These are phyloP conservation scores for Allium sativum DNA, from an alignment of 106 monocot genomes.

Conservation along the genomic window DNA sequence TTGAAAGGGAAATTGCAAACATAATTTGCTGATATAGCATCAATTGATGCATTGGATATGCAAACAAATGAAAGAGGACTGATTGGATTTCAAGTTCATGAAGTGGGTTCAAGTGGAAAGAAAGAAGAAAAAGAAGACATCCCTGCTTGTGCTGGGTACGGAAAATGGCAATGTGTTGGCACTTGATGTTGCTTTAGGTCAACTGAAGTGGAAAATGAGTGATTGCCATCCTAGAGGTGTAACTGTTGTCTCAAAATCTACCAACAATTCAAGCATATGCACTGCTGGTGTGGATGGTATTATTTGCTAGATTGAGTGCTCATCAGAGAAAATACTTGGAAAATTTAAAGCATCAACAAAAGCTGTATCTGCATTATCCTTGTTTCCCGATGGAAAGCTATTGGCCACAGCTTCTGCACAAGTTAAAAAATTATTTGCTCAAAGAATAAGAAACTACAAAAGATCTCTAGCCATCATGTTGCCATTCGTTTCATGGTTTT, in stretches of 20 bases:
- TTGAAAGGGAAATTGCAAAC: conserved; percentile 57
- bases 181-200: conserved; percentile 59
- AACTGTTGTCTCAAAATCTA: conserved; percentile 52
- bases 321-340: conserved; percentile 34
- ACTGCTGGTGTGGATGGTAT: conserved; percentile 84
- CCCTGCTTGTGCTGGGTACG: conserved; percentile 74
- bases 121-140: conserved; percentile 48
- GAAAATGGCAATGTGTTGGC: conserved; percentile 80
- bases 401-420: conserved; percentile 64
- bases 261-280: conserved; percentile 30
- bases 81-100: conserved; percentile 86
- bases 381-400: conserved; percentile 83
- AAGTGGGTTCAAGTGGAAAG: conserved; percentile 65
- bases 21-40: conserved; percentile 36
- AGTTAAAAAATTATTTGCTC: conserved; percentile 60
- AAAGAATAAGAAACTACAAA: conserved; percentile 70
- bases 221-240: conserved; percentile 96
- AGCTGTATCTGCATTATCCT: conserved; percentile 53
- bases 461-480: conserved; percentile 79
- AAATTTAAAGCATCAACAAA: conserved; percentile 65
- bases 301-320: conserved; percentile 65
- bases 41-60: conserved; percentile 9
- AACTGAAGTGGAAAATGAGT: conserved; percentile 62
- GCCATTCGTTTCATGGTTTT: conserved; percentile 81
- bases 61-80: conserved; percentile 27